Conservation (phyloP, 2,329 filamentous ascomycete species). For the Neopestalotiopsis rosae region DNA sequence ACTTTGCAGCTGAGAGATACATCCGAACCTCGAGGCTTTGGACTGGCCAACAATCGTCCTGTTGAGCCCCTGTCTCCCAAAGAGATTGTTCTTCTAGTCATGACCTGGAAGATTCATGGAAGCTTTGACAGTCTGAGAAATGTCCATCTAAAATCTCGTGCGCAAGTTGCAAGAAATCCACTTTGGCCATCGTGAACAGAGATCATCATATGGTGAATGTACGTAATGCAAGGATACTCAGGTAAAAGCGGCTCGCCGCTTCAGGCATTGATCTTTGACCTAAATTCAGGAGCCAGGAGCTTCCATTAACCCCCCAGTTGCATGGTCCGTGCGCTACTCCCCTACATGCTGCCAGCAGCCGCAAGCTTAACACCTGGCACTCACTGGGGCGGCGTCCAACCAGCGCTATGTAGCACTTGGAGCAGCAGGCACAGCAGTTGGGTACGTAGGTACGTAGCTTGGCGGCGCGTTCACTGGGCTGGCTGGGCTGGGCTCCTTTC, state of each 20-base stretch:
- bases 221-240: not conserved
- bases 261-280: not conserved
- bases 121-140: not conserved
- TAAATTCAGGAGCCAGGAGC: conserved; percentile 1
- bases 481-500: conserved; percentile 27
- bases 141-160: not conserved
- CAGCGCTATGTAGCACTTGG: not conserved
- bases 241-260: not conserved
- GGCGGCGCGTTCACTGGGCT: not conserved
- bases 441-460: not conserved
- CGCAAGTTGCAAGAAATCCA: not conserved
- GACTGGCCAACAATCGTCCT: too few relatives aligned
- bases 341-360: conserved; percentile 20
- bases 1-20: too few relatives aligned
- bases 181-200: not conserved
- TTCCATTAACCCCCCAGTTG: not conserved
- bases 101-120: not conserved
- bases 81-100: too few relatives aligned
- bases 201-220: conserved; percentile 1
- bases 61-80: too few relatives aligned
- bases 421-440: not conserved
- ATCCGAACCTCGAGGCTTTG: too few relatives aligned
- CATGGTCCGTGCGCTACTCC: conserved; percentile 2
- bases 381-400: conserved; percentile 14
- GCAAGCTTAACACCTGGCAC: not conserved